Percentiles rank a stretch among this genome's conserved stretches.
Evolutionary conservation across 2,329 filamentous ascomycete species (phyloP).

Genomic region (Penicillium hesseltinei): DNA sequence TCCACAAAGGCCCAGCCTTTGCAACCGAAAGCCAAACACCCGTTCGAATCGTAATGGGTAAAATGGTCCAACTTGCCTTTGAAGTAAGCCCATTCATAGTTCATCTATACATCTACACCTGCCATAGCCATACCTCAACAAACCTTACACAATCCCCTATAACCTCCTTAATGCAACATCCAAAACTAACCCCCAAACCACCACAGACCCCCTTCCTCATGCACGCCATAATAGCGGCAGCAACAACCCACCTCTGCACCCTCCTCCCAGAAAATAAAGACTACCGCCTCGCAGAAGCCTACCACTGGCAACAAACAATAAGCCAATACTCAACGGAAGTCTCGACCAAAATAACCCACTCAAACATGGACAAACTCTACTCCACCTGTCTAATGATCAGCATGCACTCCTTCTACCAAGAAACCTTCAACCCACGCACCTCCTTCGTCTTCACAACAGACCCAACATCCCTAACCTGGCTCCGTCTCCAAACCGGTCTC

Average conservation of each 20-base stretch:
- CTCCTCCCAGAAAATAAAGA: conserved; percentile 25
- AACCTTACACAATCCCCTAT: neutral
- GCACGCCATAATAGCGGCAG: conserved; percentile 37
- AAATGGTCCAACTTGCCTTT: conserved; percentile 33
- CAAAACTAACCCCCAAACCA: neutral
- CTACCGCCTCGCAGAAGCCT: conserved; percentile 32
- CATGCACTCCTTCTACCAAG: conserved; percentile 34
- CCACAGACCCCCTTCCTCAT: conserved; percentile 37
- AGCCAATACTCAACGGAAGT: conserved; percentile 36
- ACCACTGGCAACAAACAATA: conserved; percentile 42
- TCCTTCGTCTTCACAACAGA: conserved; percentile 39
- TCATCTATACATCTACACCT: neutral
- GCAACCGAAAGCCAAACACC: conserved; percentile 15
- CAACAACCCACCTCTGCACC: conserved; percentile 33
- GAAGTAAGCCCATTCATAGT: conserved; percentile 19
- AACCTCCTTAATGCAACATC: neutral
- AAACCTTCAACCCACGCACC: conserved; percentile 30
- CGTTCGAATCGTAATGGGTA: conserved; percentile 21
- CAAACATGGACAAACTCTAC: conserved; percentile 42
- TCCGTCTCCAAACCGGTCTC: conserved; percentile 36
- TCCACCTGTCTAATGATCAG: conserved; percentile 40
- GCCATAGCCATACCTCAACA: neutral
- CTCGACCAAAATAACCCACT: conserved; percentile 17
- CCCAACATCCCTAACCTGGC: conserved; percentile 36
- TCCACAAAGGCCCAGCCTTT: conserved; percentile 20